Conservation (phyloP, 805 yeast genomes). For the Monosporozyma solicola region DNA sequence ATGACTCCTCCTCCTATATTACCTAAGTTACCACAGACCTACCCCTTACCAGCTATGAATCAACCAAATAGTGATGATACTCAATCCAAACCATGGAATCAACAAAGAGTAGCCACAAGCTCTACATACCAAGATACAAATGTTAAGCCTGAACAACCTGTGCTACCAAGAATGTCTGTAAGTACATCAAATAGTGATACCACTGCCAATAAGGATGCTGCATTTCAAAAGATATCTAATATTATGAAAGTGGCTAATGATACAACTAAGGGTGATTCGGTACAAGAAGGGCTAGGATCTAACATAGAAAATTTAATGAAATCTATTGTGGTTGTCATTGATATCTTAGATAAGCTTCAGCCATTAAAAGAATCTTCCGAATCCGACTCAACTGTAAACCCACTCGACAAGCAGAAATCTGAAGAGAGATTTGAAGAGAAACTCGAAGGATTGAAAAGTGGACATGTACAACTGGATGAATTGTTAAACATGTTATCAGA, state of each 20-base stretch:
- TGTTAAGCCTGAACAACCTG: background rate
- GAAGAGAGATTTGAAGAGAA: background rate
- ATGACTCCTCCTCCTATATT: background rate
- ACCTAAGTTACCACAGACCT: background rate
- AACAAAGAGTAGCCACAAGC: background rate
- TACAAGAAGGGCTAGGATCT: background rate
- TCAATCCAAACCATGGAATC: background rate
- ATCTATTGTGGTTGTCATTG: slow-evolving; percentile 2
- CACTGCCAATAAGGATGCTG: background rate
- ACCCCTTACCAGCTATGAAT: background rate
- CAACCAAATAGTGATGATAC: background rate
- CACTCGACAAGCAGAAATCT: background rate
- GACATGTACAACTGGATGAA: background rate
- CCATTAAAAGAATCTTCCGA: background rate
- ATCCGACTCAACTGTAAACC: background rate
- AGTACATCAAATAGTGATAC: background rate
- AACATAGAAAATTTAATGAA: slow-evolving; percentile 1
- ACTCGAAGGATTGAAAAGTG: background rate
- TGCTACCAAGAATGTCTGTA: background rate
- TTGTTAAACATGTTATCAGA: background rate
- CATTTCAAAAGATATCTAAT: background rate
- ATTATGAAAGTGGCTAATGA: background rate
- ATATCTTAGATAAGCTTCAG: background rate
- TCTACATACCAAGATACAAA: background rate
- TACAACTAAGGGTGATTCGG: background rate